Evolutionary conservation across 805 yeast species (phyloP), one percentile per base, ranked within the genome.

Genomic region (Jamesozyma hellenica): DNA sequence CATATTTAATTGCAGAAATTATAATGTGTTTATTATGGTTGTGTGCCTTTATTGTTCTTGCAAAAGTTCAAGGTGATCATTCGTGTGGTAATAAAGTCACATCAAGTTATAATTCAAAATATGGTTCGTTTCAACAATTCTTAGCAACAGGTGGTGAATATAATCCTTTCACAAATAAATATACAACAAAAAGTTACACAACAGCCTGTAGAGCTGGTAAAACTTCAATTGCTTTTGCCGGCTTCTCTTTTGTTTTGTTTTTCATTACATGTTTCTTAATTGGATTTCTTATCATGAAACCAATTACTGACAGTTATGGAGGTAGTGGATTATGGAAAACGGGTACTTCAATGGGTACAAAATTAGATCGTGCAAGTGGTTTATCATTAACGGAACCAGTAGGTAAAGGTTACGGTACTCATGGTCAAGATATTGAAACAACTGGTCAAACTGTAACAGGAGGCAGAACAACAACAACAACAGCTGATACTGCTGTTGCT

Each of bases 211-310:
- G 47, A 36, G 35, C 61, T 11, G 47, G 56, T 7, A 52, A 60
- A 38, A 55, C 63, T 2, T 46, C 64, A 4, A 53, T 60, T 38
- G 66, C 65, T 2, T 60, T 61, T 42, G 48, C 60, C 4, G 64
- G 59, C 9, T 38, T 61, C 1, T 36, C 52, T 2, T 58, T 55
- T 41, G 35, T 57, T 3, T 38, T 63, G 32, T 61, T 57, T 33
- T 39, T 48, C n/a, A 17, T 61, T 4, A 44, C 55, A 17, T 28
- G 53, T 8, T 26, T 52, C 14, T 15, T 61, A n/a, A 35, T 63
- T 10, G 53, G 49, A 29, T 38, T 47, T 18, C 56, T 57, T 36
- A 60, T 64, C n/a, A 38, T 60, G 23, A 56, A 48, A 36, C 60
- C 60, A n/a, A 45, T 53, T 10, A 17, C 38, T 11, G 30, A 28